Base-by-base conservation (phyloP, 2,329 filamentous ascomycete species). In the Ascosphaera pollenicola region DNA sequence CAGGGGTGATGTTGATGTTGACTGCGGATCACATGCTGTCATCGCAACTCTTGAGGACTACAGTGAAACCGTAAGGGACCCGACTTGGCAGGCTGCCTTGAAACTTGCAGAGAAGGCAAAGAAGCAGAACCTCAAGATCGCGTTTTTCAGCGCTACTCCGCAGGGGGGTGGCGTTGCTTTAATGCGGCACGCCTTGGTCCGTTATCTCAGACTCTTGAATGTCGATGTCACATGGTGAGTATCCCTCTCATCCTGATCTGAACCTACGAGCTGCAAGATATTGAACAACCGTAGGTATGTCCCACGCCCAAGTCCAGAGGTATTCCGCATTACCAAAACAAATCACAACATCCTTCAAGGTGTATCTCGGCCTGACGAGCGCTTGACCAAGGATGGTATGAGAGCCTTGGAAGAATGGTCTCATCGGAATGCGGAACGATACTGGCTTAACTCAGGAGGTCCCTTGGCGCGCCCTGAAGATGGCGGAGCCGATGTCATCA, bases 311-410 rank as follows among this genome's bases (percentile, higher is more conserved):
- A 74, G 77, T 38, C 78, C 78, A 2, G 75, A 78, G 13, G 73
- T 87, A 8, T 89, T 89, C 57, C 68, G 79, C 38, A 77, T 82
- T 55, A 89, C 81, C 47, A 89, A 89, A 60, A 84, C 78, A 46
- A 78, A 84, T 48, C 81, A 89, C 68, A 89, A 89, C 57, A 85
- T 87, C 45, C 70, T 89, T 2, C 81, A 89, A 58, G 81, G 80
- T 7, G 80, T 85, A 34, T 73, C 73, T 32, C 63, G 66, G 18
- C 69, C 72, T 0, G 67, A 70, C 2, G 68, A 80, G 47, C 67
- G 71, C n/a, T 64, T 87, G 24, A 70, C 66, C 0, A 47, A 62
- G 1, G 68, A 77, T 2, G 70, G 80, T 41, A 73, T 75, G 48
- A 54, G 60, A 1, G 57, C 63, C n/a, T 70, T 87, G 39, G 68